Conservation (phyloP, 257 asterid genomes). For the Leptodermis oblonga region DNA sequence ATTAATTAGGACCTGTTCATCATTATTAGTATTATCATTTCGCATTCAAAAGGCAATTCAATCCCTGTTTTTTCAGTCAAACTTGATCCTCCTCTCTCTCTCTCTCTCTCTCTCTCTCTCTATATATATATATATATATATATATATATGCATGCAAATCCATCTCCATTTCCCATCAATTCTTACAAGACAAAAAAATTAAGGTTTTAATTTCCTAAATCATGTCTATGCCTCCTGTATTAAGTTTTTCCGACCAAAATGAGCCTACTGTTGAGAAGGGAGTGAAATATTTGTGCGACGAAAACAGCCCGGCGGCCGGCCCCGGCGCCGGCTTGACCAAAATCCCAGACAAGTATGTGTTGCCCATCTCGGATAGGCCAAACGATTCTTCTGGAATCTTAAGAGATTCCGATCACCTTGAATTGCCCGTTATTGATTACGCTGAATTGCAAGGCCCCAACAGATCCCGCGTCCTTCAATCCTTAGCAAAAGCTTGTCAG, state of each 20-base stretch:
- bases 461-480: conserved; percentile 23
- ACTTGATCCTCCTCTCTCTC: not conserved
- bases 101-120: no score
- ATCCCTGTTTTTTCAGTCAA: not conserved
- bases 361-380: conserved; percentile 30
- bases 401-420: conserved; percentile 8
- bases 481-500: conserved; percentile 29
- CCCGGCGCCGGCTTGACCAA: no score
- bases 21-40: not conserved
- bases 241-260: not conserved
- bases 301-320: no score
- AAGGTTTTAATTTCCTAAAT: not conserved
- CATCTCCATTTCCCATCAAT: not conserved
- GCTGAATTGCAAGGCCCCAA: conserved; percentile 27
- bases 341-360: conserved; percentile 29
- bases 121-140: no score
- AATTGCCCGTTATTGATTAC: conserved; percentile 32
- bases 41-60: not conserved
- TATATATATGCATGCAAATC: not conserved
- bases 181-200: not conserved
- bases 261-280: conserved; percentile 20
- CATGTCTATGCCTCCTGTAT: conserved; percentile 10
- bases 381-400: not conserved
- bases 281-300: conserved; percentile 27
- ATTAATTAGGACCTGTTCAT: not conserved